Conservation (phyloP, 805 yeast species). For the Saturnispora besseyi region DNA sequence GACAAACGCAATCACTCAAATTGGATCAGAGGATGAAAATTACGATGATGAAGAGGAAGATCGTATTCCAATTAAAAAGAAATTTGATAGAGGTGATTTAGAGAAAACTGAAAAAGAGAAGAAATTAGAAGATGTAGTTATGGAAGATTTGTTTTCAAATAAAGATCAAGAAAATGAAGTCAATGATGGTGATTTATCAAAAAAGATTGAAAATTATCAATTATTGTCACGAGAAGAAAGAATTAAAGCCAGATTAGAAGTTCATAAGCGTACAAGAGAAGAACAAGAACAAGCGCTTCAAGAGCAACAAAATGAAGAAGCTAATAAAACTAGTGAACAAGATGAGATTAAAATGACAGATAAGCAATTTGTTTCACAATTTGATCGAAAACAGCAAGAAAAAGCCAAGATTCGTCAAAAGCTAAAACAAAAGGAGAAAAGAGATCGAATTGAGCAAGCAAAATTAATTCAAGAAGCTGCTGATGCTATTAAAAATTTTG, state of each 20-base stretch:
- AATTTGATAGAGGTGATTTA: background rate
- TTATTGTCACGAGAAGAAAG: conserved; percentile 21
- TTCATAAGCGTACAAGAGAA: conserved; percentile 8
- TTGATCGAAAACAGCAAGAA: conserved; percentile 8
- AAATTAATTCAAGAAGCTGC: conserved; percentile 8
- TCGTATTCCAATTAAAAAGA: background rate
- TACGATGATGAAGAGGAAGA: conserved; percentile 4
- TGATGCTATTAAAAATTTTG: conserved; percentile 14
- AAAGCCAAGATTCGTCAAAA: background rate
- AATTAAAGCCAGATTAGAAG: conserved; percentile 21
- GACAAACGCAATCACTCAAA: conserved; percentile 6
- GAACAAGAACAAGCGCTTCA: background rate
- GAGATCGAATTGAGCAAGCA: conserved; percentile 5
- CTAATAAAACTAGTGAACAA: background rate
- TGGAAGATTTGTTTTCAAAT: background rate
- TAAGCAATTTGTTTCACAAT: background rate
- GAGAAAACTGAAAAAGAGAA: background rate
- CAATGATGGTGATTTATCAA: background rate
- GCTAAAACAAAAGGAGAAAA: conserved; percentile 1
- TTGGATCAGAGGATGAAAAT: conserved; percentile 2
- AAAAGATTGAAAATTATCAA: conserved; percentile 16
- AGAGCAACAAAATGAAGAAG: background rate
- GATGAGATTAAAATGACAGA: conserved; percentile 5
- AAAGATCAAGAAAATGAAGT: background rate
- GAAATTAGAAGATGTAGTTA: background rate